Conservation (phyloP, 1,284 basidiomycete genomes). For the Heterobasidion irregulare region DNA sequence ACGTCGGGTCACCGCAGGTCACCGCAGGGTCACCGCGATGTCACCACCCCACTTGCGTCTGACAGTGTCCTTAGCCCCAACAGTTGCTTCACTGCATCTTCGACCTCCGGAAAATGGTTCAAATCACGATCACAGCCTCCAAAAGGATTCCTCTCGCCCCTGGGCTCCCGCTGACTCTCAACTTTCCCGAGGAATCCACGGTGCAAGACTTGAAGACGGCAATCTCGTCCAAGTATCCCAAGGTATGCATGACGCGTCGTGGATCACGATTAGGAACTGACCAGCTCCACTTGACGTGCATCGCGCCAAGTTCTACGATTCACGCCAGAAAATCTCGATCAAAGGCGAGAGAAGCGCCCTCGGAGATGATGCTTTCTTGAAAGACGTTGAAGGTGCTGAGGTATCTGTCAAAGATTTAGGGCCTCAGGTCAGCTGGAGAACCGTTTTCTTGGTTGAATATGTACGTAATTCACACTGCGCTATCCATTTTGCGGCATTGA, state of each 20-base stretch:
- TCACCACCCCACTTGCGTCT: background rate
- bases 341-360: slow-evolving; percentile 54
- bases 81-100: background rate
- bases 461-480: slow-evolving; percentile 36
- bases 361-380: slow-evolving; percentile 54
- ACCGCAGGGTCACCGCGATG: background rate
- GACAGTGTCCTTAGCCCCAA: background rate
- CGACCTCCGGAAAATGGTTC: slow-evolving; percentile 40
- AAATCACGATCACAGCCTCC: slow-evolving; percentile 44
- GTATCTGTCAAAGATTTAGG: slow-evolving; percentile 84
- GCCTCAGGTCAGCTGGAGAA: slow-evolving; percentile 79
- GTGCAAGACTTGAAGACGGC: slow-evolving; percentile 54
- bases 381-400: slow-evolving; percentile 45
- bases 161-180: slow-evolving; percentile 48
- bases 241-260: slow-evolving; percentile 33
- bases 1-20: background rate
- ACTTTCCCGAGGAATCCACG: slow-evolving; percentile 42
- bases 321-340: slow-evolving; percentile 68
- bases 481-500: no score
- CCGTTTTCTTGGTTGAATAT: slow-evolving; percentile 88
- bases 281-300: background rate
- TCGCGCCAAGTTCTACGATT: slow-evolving; percentile 49
- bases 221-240: slow-evolving; percentile 47
- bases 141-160: slow-evolving; percentile 39
- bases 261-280: background rate